Evolutionary conservation across 169 alveolate genomes (phyloP).

Genomic region (Cystoisospora suis): DNA sequence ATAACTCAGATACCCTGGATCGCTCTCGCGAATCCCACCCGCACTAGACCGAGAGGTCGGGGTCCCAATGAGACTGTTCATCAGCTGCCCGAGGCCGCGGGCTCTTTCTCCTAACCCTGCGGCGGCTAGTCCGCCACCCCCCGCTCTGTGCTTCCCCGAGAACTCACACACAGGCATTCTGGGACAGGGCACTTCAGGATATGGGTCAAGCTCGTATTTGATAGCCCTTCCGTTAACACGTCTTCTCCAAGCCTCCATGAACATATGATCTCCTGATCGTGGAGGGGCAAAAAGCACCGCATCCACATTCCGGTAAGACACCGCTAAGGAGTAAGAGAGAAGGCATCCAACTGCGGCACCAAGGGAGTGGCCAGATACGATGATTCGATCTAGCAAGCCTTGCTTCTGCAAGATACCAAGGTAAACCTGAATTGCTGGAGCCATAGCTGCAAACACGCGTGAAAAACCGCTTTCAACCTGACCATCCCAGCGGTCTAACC

Average conservation of each 20-base stretch:
- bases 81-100: no score
- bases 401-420: constrained; percentile 45
- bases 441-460: constrained; percentile 59
- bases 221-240: constrained; percentile 59
- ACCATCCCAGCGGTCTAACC: constrained; percentile 42
- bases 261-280: constrained; percentile 53
- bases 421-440: constrained; percentile 63
- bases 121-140: no score
- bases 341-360: constrained; percentile 66
- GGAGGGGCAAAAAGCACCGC: constrained; percentile 65
- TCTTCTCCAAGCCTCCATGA: constrained; percentile 52
- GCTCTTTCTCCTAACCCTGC: no score
- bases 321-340: constrained; percentile 53
- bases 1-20: no score
- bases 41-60: no score
- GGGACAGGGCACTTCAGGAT: constrained; percentile 48
- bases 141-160: no score
- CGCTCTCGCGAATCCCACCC: no score
- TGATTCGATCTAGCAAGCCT: constrained; percentile 34
- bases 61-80: no score
- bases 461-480: constrained; percentile 56
- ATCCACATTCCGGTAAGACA: constrained; percentile 34
- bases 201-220: constrained; percentile 39
- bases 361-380: constrained; percentile 59
- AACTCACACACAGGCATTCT: constrained; percentile 63